Evolutionary conservation across 768 basidiomycete species (phyloP), one percentile per base, ranked within the genome.

Genomic region (Boletus rufocinnamomeus): DNA sequence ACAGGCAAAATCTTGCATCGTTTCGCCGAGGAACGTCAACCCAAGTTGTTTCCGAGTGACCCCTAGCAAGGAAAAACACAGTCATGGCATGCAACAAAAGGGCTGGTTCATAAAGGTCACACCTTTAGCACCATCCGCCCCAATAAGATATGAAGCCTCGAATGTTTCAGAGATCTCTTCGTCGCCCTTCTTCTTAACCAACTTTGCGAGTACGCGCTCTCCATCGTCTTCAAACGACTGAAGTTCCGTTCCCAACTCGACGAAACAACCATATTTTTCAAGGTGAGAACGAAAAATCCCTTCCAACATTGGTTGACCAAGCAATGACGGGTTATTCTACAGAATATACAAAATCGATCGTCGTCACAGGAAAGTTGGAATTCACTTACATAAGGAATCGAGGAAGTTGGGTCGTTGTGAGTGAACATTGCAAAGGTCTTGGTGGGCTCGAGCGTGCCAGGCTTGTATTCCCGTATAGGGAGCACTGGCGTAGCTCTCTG

Each of bases 191-290:
- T 13, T 63, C 54, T 71, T 68, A 28, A 73, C 37, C 6, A 82
- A 56, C 14, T 72, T 71, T 8, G 76, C 80, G 13, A 68, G 60
- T 8, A 83, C 77, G 32, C 59, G 59, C 34, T 74, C 71, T 2
- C 69, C 66, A 10, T 63, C 60, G 55, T 82, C 77, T 50, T 74
- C 68, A 45, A 84, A 77, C 0, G 77, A 77, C n/a, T 65, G 41
- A 9, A 84, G 74, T 55, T 80, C 79, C 2, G 78, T 79, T 17
- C 75, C 77, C n/a, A 77, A 54, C 59, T 84, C 81, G 16, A 82
- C 72, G 16, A 41, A 43, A 50, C 72, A 74, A 0, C 60, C 63
- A 8, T 64, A 57, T 10, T 64, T 65, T 32, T 63, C 63, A 21
- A 71, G 57, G 45, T 63, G 66, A 30, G 50, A 50, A 37, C 65